phyloP scores from a whole-genome alignment of 2,329 filamentous ascomycete species.

The Albophoma yamanashiensis region DNA sequence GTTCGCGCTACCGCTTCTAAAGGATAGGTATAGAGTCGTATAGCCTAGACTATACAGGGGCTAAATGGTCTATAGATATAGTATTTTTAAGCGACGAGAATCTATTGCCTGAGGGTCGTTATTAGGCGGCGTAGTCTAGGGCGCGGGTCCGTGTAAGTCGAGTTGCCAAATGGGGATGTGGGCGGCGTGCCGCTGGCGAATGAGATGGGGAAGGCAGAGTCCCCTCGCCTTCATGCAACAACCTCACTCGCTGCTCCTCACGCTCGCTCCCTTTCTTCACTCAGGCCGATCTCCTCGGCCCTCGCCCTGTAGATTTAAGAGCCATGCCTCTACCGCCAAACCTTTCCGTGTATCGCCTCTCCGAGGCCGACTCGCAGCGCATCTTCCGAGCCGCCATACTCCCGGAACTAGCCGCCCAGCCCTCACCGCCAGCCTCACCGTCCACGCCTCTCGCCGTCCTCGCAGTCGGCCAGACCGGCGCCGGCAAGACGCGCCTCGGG shows the following conservation, averaged over 20 bases:
- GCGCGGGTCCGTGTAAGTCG: neutral
- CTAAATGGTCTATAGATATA: neutral
- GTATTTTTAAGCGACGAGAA: neutral
- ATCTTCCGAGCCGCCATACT: slow-evolving; percentile 22
- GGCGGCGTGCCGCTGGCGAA: neutral
- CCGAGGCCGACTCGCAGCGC: slow-evolving; percentile 13
- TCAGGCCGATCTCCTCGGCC: neutral
- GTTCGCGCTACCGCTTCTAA: neutral
- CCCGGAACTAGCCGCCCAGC: slow-evolving; percentile 3
- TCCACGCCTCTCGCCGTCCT: slow-evolving; percentile 26
- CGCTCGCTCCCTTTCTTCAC: neutral
- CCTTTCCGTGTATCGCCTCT: slow-evolving; percentile 20
- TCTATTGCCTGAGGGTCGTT: neutral
- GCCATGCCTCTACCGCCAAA: slow-evolving; percentile 13
- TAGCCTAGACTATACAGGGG: neutral
- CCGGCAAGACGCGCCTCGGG: slow-evolving; percentile 34
- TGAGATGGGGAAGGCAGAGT: neutral
- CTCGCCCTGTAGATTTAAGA: neutral
- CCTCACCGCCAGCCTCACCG: neutral
- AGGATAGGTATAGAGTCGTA: neutral
- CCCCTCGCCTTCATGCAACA: too few relatives aligned
- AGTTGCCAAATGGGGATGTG: neutral
- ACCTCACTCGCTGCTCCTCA: neutral
- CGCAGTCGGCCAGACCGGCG: slow-evolving; percentile 36
- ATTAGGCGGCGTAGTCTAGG: too few relatives aligned